These are phyloP conservation scores for Aurifilum marmelostoma DNA, from an alignment of 2,329 filamentous ascomycete genomes.

Conservation along the genomic window DNA sequence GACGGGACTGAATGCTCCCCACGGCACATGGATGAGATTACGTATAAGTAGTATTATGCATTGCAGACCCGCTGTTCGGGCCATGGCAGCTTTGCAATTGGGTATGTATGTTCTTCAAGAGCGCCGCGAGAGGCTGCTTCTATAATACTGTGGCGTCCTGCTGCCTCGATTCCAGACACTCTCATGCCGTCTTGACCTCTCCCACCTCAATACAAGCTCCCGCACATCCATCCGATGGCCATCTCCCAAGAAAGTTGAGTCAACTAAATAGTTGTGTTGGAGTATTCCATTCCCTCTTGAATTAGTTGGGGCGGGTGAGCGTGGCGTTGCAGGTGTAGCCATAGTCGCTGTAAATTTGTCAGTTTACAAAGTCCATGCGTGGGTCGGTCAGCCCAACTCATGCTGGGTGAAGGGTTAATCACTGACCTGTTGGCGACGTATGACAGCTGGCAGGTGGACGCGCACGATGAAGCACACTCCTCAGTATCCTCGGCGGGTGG, in stretches of 20 bases:
- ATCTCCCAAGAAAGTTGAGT: not conserved
- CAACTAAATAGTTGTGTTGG: not conserved
- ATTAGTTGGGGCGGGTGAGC: not conserved
- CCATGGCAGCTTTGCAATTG: not conserved
- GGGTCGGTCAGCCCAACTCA: not conserved
- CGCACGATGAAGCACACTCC: slow-evolving; percentile 18
- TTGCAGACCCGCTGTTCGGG: not conserved
- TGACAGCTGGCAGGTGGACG: slow-evolving; percentile 24
- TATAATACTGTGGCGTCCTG: not conserved
- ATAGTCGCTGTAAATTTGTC: not conserved
- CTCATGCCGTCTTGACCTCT: too few relatives aligned
- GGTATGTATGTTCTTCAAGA: not conserved
- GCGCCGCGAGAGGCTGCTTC: not conserved
- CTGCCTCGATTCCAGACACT: not conserved
- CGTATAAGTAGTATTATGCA: not conserved
- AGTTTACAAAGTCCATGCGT: not conserved
- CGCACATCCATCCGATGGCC: not conserved
- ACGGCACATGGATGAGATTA: not conserved
- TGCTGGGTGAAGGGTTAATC: not conserved
- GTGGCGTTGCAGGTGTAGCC: slow-evolving; percentile 4
- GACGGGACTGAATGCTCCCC: not conserved
- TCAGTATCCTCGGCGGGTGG: slow-evolving; percentile 8
- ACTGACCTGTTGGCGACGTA: slow-evolving; percentile 23
- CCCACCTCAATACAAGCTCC: not conserved
- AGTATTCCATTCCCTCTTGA: not conserved